Evolutionary conservation across 2,329 filamentous ascomycete species (phyloP).

Genomic region (Colletotrichum cordylinicola): DNA sequence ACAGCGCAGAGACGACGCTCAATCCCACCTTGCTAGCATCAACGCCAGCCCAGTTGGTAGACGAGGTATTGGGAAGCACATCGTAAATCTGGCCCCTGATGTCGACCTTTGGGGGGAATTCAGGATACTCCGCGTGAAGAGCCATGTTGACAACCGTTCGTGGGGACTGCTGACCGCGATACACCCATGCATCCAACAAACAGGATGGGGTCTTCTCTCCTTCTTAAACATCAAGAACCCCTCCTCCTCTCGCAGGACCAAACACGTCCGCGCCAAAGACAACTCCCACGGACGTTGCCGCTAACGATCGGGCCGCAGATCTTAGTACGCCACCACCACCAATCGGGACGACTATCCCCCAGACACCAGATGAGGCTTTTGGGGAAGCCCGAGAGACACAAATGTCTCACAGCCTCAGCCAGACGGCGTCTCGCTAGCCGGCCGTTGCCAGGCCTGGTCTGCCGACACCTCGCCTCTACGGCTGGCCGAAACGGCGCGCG

Average conservation of each 20-base stretch:
- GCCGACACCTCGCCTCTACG: background rate
- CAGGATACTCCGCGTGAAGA: background rate
- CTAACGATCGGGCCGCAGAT: background rate
- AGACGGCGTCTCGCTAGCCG: background rate
- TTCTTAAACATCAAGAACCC: background rate
- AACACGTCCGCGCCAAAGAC: background rate
- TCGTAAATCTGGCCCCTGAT: conserved; percentile 16
- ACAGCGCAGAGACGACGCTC: background rate
- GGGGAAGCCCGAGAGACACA: background rate
- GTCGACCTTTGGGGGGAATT: conserved; percentile 10
- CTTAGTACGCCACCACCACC: background rate
- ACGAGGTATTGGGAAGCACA: background rate
- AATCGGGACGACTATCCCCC: background rate
- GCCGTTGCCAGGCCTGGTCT: background rate
- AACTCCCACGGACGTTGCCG: background rate
- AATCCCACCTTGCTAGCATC: background rate
- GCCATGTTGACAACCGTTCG: background rate
- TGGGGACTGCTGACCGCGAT: background rate
- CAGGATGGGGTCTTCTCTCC: background rate
- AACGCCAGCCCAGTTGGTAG: background rate
- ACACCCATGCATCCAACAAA: background rate
- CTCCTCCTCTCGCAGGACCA: background rate
- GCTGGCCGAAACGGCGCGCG: background rate
- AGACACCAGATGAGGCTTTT: background rate
- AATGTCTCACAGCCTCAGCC: background rate